phyloP scores from a whole-genome alignment of 1,139 yeast genomes.

The Pichia sp. region DNA sequence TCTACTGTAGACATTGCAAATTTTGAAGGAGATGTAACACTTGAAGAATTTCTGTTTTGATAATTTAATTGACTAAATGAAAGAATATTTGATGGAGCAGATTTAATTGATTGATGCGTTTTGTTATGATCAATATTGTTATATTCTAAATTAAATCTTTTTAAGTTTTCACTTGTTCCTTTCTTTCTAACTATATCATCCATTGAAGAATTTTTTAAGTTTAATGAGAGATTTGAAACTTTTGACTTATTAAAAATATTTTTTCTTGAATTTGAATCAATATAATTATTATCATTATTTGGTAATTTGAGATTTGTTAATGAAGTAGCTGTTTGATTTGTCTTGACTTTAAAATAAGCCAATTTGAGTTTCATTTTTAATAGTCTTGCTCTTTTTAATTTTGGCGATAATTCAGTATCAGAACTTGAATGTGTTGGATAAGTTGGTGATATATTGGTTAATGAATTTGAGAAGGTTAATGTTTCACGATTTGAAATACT shows the following conservation, averaged over 20 bases:
- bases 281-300: background rate
- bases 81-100: slow-evolving; percentile 4
- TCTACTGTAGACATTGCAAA: slow-evolving; percentile 3
- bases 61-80: background rate
- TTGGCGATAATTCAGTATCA: slow-evolving; percentile 18
- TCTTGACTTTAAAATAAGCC: slow-evolving; percentile 69
- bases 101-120: background rate
- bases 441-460: too few relatives aligned
- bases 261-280: background rate
- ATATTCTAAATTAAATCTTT: slow-evolving; percentile 18
- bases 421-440: background rate
- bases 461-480: too few relatives aligned
- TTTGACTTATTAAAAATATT: background rate
- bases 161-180: slow-evolving; percentile 23
- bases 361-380: slow-evolving; percentile 65
- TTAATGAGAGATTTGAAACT: background rate
- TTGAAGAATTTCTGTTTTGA: background rate
- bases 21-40: slow-evolving; percentile 23
- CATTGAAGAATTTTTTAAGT: slow-evolving; percentile 12
- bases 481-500: too few relatives aligned
- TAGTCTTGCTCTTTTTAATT: slow-evolving; percentile 43
- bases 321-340: slow-evolving; percentile 43
- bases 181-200: slow-evolving; percentile 24
- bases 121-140: background rate
- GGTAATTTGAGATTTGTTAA: slow-evolving; percentile 25